Base-by-base conservation (phyloP, 73 alveolate genomes). In the Paramecium pentaurelia region DNA sequence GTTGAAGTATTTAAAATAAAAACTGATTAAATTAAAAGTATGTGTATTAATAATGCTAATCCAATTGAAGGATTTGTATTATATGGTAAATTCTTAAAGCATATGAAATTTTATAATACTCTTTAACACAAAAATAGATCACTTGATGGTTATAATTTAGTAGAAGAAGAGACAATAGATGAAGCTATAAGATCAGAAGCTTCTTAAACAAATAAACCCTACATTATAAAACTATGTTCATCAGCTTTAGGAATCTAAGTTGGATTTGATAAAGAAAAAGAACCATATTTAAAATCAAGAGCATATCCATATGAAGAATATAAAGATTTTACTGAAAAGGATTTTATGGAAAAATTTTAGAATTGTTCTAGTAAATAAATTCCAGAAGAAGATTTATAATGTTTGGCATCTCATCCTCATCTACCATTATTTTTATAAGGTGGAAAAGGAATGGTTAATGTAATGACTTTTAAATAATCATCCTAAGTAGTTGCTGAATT, bases 1-100 rank as follows among this genome's bases (percentile, higher is more conserved):
- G 75, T 80, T 20, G 91, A 80, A 80, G 91, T 80, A 27, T 80
- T 32, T 80, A 80, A 47, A 45, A 44, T 80, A 80, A 80, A 80
- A 20, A 80, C 91, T 45, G 91, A 80, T 4, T 8, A 80, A 20
- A 80, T 80, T 4, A 80, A 47, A 47, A 27, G 77, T 28, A 32
- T 80, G 8, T 80, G 91, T 49, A 45, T 80, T 12, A 80, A 80
- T 28, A 80, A 80, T 80, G 77, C 91, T 3, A 80, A 80, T 36
- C 71, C 75, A 45, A 80, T 18, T 18, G 75, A 80, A 80, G 91
- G 91, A 4, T 42, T 25, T 80, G 91, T 80, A 22, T 49, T 80
- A 45, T 80, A 80, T 64, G 58, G 45, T 1, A 80, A 80, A 80
- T 80, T 45, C 34, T n/a, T 80, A 49, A 80, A 80, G 16, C 45